phyloP scores from a whole-genome alignment of 2,329 filamentous ascomycete genomes.

The Aureobasidium mangrovei region DNA sequence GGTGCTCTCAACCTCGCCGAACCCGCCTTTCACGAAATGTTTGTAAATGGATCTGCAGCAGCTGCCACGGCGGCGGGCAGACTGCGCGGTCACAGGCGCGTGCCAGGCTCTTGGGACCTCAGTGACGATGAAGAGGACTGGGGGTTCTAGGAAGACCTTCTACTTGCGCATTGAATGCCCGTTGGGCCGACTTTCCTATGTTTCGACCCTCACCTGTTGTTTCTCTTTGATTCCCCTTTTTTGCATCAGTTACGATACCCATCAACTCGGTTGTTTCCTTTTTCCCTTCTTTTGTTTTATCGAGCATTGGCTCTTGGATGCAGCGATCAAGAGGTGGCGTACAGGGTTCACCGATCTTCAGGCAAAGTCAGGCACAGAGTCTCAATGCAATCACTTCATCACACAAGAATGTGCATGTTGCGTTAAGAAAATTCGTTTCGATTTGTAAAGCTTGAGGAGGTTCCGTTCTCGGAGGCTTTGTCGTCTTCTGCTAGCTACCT shows the following conservation, averaged over 20 bases:
- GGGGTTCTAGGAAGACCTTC: constrained; percentile 13
- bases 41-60: not conserved
- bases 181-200: not conserved
- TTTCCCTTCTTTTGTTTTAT: not conserved
- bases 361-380: too few relatives aligned
- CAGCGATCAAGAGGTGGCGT: not conserved
- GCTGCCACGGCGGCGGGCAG: not conserved
- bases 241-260: constrained; percentile 5
- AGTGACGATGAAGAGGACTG: constrained; percentile 18
- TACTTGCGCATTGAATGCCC: not conserved
- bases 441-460: not conserved
- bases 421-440: constrained; percentile 2
- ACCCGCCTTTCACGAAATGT: constrained; percentile 9
- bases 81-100: constrained; percentile 6
- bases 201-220: not conserved
- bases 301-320: not conserved
- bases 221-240: not conserved
- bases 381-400: too few relatives aligned
- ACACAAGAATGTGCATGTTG: too few relatives aligned
- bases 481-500: not conserved
- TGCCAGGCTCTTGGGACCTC: constrained; percentile 15
- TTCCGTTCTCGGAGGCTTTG: too few relatives aligned
- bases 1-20: constrained; percentile 27
- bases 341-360: not conserved
- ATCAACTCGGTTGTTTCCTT: not conserved